Evolutionary conservation across 495 filamentous ascomycete genomes (phyloP).

Genomic region (Aspergillus diversus): DNA sequence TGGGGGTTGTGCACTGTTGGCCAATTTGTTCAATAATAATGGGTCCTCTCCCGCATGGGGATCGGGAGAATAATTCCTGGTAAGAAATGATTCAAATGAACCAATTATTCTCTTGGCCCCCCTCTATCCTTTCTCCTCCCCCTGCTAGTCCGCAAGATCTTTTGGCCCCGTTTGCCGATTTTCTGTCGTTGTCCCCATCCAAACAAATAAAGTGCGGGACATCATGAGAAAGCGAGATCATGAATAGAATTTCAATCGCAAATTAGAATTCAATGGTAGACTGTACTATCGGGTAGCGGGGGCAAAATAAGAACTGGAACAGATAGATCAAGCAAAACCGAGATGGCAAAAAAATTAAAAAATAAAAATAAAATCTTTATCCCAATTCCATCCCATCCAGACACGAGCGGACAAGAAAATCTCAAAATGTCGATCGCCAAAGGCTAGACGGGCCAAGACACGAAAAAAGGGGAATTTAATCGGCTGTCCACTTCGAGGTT

Average conservation of each 20-base stretch:
- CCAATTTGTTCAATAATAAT: background rate
- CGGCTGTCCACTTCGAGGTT: background rate
- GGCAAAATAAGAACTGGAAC: too few species aligned
- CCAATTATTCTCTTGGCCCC: background rate
- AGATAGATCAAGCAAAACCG: too few species aligned
- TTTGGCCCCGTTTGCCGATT: background rate
- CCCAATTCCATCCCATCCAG: background rate
- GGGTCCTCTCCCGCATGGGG: background rate
- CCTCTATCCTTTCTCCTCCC: background rate
- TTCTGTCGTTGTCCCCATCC: background rate
- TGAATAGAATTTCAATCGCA: background rate
- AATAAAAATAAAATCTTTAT: background rate
- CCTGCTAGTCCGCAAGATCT: background rate
- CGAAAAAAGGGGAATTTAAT: background rate
- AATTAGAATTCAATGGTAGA: background rate
- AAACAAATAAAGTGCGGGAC: background rate
- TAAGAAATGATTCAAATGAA: background rate
- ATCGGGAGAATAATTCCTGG: background rate
- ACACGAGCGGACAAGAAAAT: background rate
- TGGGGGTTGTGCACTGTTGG: background rate
- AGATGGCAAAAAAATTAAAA: too few species aligned
- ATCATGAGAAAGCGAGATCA: background rate
- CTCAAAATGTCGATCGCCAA: conserved; percentile 6
- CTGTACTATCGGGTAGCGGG: background rate
- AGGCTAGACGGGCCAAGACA: background rate